A percentile compares a stretch with the other conserved stretches of the same genome.
These are phyloP conservation scores for Aspergillus bertholletiae DNA, from an alignment of 495 filamentous ascomycete genomes.

Conservation along the genomic window DNA sequence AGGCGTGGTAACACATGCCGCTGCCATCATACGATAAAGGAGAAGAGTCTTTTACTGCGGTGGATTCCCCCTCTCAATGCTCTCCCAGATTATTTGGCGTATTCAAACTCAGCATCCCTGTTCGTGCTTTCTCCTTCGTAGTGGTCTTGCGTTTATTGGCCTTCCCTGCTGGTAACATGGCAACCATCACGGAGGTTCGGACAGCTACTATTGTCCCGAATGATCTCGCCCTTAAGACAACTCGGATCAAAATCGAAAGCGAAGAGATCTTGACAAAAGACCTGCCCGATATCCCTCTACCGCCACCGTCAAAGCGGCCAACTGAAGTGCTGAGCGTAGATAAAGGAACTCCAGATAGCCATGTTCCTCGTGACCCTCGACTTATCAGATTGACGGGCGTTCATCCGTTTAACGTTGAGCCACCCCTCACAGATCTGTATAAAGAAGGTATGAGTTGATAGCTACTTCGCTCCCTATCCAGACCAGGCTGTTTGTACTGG, in stretches of 20 bases:
- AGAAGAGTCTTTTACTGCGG: background rate
- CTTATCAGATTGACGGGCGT: constrained; percentile 86
- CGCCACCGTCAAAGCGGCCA: constrained; percentile 62
- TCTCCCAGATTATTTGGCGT: background rate
- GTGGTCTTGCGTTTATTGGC: background rate
- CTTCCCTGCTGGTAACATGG: constrained; percentile 17
- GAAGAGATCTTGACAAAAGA: constrained; percentile 24
- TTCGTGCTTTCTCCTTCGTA: background rate
- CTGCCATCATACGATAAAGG: background rate
- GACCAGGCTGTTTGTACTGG: background rate
- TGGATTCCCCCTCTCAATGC: background rate
- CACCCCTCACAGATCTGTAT: constrained; percentile 75
- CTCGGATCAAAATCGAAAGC: constrained; percentile 26
- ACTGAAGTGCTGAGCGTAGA: constrained; percentile 69
- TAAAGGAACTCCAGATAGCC: constrained; percentile 75
- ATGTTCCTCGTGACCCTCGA: constrained; percentile 83
- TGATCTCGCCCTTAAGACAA: constrained; percentile 21
- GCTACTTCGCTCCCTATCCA: background rate
- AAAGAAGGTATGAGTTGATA: constrained; percentile 59
- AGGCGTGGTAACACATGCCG: background rate
- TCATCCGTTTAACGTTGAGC: constrained; percentile 93
- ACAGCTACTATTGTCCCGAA: constrained; percentile 16
- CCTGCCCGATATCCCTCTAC: constrained; percentile 58
- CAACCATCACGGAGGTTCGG: constrained; percentile 23
- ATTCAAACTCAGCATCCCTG: background rate